phyloP scores from a whole-genome alignment of 2,329 filamentous ascomycete species.

The Epicoccum sorghinum region DNA sequence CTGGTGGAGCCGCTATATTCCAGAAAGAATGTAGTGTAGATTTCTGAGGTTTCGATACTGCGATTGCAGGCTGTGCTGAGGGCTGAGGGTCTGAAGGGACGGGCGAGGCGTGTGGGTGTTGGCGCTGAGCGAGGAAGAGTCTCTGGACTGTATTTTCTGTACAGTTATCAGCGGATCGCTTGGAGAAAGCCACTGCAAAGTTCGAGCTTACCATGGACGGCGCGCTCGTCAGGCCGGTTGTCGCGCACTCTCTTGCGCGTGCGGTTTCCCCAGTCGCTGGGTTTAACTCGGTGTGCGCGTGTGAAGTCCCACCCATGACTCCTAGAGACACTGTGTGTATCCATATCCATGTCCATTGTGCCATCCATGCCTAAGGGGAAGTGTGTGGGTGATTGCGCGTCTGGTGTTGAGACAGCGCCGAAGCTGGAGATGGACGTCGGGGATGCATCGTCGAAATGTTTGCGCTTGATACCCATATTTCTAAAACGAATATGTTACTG shows the following conservation, averaged over 20 bases:
- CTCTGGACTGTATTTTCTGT: slow-evolving; percentile 54
- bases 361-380: slow-evolving; percentile 24
- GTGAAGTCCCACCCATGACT: slow-evolving; percentile 34
- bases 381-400: slow-evolving; percentile 36
- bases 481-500: not conserved
- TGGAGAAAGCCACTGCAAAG: not conserved
- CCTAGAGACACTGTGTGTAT: slow-evolving; percentile 17
- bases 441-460: slow-evolving; percentile 58
- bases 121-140: slow-evolving; percentile 53
- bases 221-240: slow-evolving; percentile 62
- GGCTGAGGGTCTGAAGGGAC: slow-evolving; percentile 31
- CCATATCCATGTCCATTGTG: slow-evolving; percentile 39
- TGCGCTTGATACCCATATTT: slow-evolving; percentile 64
- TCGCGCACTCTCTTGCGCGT: slow-evolving; percentile 66
- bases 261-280: slow-evolving; percentile 57
- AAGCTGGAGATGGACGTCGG: slow-evolving; percentile 52
- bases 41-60: slow-evolving; percentile 42
- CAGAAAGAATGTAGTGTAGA: slow-evolving; percentile 57
- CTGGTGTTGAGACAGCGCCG: slow-evolving; percentile 38
- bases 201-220: slow-evolving; percentile 57
- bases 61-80: slow-evolving; percentile 11
- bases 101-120: slow-evolving; percentile 37
- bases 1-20: slow-evolving; percentile 47
- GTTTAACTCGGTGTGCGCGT: slow-evolving; percentile 33
- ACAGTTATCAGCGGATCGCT: not conserved